Percentiles rank a stretch among this genome's conserved stretches.
Evolutionary conservation across 2,329 filamentous ascomycete species (phyloP).

Genomic region (Volutella citrinella): DNA sequence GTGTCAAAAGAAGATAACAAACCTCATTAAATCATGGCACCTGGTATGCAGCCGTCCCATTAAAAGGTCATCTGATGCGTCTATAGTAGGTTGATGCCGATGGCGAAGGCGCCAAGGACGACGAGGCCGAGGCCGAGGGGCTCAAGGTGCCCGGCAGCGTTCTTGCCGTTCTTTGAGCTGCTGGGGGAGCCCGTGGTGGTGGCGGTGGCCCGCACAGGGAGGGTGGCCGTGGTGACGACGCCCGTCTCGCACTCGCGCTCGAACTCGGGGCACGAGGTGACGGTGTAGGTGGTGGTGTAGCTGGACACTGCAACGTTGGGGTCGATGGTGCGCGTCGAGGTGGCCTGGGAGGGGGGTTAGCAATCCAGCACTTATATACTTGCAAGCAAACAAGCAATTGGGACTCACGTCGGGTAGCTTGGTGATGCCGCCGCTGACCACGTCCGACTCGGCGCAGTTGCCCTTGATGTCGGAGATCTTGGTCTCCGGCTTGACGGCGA

Average conservation of each 20-base stretch:
- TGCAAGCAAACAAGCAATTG: no score
- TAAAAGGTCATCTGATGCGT: no score
- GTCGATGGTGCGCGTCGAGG: no score
- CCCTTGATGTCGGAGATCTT: slow-evolving; percentile 33
- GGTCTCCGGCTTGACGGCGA: slow-evolving; percentile 35
- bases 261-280: slow-evolving; percentile 24
- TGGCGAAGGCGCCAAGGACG: slow-evolving; percentile 16
- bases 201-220: slow-evolving; percentile 11
- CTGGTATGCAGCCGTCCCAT: no score
- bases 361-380: no score
- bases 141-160: slow-evolving; percentile 13
- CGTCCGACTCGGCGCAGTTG: slow-evolving; percentile 33
- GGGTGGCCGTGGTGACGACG: slow-evolving; percentile 25
- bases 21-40: no score
- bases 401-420: no score
- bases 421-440: no score
- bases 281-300: slow-evolving; percentile 26
- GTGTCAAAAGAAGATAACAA: no score
- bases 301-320: no score
- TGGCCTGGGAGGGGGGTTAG: no score
- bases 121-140: slow-evolving; percentile 19
- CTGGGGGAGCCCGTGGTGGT: slow-evolving; percentile 18
- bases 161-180: slow-evolving; percentile 10
- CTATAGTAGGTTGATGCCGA: slow-evolving; percentile 25
- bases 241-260: slow-evolving; percentile 22